phyloP scores from a whole-genome alignment of 257 asterid species.

The Solanum chmielewskii region DNA sequence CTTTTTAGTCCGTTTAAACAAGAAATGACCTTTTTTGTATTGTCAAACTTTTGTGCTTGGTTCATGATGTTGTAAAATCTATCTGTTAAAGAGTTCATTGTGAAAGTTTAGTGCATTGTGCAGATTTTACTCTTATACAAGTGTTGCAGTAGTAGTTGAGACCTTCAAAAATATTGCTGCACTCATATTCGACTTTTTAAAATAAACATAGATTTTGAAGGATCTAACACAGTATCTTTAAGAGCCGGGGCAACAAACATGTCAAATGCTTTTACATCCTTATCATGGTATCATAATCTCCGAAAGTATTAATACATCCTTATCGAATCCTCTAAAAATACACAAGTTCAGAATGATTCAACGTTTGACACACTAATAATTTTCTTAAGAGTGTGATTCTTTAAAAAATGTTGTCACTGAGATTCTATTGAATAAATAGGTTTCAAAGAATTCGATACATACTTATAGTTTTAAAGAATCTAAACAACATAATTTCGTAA shows the following conservation, averaged over 20 bases:
- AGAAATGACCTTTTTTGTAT: neutral
- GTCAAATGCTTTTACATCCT: neutral
- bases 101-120: neutral
- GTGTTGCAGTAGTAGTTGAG: neutral
- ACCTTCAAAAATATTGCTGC: neutral
- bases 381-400: neutral
- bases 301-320: neutral
- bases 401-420: neutral
- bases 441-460: neutral
- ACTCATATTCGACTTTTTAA: neutral
- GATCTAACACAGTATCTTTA: neutral
- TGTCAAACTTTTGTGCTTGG: neutral
- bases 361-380: neutral
- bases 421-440: neutral
- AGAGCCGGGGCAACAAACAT: neutral
- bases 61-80: neutral
- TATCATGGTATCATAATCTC: fast-evolving
- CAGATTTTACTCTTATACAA: too few relatives aligned
- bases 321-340: neutral
- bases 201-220: neutral
- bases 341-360: neutral
- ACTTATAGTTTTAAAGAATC: neutral
- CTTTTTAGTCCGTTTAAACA: neutral
- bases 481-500: neutral
- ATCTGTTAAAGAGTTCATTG: neutral